Evolutionary conservation across 139 green algal species (phyloP), one percentile per base, ranked within the genome.

Genomic region (Asterochloris erici): DNA sequence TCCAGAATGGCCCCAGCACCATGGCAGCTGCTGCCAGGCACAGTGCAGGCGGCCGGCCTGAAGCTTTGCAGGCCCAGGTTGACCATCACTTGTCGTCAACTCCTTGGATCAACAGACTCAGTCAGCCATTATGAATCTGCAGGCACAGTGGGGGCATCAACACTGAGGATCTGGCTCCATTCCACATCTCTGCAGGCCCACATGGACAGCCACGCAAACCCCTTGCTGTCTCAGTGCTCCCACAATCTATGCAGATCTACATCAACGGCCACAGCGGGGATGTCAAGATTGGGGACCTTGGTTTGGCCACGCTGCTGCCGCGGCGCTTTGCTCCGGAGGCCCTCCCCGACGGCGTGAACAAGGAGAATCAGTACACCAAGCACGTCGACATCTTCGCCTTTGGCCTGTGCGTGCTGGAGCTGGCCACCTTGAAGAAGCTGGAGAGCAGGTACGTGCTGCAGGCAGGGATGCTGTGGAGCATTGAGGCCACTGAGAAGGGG

Each of bases 381-480:
- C 61, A 74, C 61, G 91, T 94, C 21, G 97, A 99, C 90, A 96
- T 99, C 84, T 98, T 98, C 85, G 93, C 96, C 17, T 99, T 99
- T 87, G 97, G 97, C 21, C 92, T 99, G 84, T 97, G 95, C 84
- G 87, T 99, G 84, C 93, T 99, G 84, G 97, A 99, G 93, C 92
- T 99, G 60, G 86, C 98, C 63, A 98, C 97, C 14, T 84, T 92
- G 54, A 92, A 94, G 88, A 85, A 89, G 86, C 88, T 95, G 28
- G 92, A 96, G 80, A 83, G n/a, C 74, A 54, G n/a, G 38, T 54
- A 54, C 38, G 6, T 54, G 38, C 38, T 54, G 38, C 38, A 54
- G 38, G 38, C 38, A 54, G 38, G 38, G 38, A 54, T 2, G 38
- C 4, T 10, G 4, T 54, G 38, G 38, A 54, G 38, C 38, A 54